Base-by-base conservation (phyloP, 1,284 basidiomycete genomes). In the Retiboletus fuscus region DNA sequence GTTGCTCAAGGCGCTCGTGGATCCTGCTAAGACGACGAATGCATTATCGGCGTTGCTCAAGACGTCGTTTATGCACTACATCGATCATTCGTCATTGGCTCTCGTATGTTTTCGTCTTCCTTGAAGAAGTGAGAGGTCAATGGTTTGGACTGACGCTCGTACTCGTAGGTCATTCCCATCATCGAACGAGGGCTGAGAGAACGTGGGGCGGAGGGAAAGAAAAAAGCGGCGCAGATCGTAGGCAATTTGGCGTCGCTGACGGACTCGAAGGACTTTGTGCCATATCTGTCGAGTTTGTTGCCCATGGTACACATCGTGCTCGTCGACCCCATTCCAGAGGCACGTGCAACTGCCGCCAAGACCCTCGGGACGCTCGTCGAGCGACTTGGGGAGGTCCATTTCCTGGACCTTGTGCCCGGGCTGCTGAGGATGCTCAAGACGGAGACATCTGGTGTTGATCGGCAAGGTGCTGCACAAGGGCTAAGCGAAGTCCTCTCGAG, bases 391-490 rank as follows among this genome's bases (percentile, higher is more conserved):
- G 98, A 99, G 84, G 85, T 90, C 46, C 94, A 98, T 82, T 99
- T 99, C 91, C 96, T 97, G 15, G 95, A 98, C 76, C 89, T 99
- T 60, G 95, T 99, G 2, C 93, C 95, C 41, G 92, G 93, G n/a
- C 87, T 99, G 15, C 86, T 99, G 53, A 90, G 93, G 60, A 97
- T 95, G 13, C 90, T 99, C 73, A 96, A 97, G 82, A 94, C 96
- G 8, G 96, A 99, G 78, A 94, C 95, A 0, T 96, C 95, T 3
- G 96, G 97, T 53, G 97, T 99, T 57, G 98, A 99, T 82, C 88
- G 97, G 61, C 98, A 98, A 83, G 98, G 98, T 76, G 97, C 98
- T 2, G 98, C 98, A 11, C 98, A 99, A 85, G 98, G 98, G 81
- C 90, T 99, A 46, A 95, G 95, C 75, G 98, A 99, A 83, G 96